Conservation (phyloP, 257 asterid species). For the Orobanche coerulescens region DNA sequence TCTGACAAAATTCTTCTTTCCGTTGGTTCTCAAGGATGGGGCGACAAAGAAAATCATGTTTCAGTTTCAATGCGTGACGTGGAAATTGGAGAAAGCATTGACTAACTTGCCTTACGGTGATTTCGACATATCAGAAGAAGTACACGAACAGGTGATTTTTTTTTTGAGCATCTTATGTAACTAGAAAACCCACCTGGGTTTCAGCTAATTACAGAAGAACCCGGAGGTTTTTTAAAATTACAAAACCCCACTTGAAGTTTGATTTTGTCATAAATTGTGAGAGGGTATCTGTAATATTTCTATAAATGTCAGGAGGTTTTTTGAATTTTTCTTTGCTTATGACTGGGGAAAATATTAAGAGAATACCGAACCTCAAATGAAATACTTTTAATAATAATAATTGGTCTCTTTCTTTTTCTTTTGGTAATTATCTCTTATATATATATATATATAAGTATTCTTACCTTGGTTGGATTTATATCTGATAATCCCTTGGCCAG, state of each 20-base stretch:
- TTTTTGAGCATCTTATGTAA: constrained; percentile 19
- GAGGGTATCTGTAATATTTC: too few relatives aligned
- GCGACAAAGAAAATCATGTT: constrained; percentile 49
- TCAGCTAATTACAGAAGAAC: too few relatives aligned
- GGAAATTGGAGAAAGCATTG: constrained; percentile 78
- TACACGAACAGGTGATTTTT: constrained; percentile 73
- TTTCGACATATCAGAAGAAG: constrained; percentile 88
- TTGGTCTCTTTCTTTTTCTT: too few relatives aligned
- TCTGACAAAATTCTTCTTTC: constrained; percentile 24
- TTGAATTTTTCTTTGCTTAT: too few relatives aligned
- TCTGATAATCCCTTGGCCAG: constrained; percentile 37
- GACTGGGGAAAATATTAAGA: too few relatives aligned
- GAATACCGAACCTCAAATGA: too few relatives aligned
- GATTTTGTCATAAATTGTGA: too few relatives aligned
- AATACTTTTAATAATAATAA: too few relatives aligned
- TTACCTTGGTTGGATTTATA: not conserved
- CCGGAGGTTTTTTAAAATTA: too few relatives aligned
- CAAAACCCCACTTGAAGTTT: too few relatives aligned
- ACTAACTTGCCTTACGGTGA: constrained; percentile 51
- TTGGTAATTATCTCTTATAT: not conserved
- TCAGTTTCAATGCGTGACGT: constrained; percentile 84
- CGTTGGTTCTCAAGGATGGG: constrained; percentile 46
- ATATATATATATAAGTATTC: not conserved
- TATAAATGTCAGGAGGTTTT: too few relatives aligned
- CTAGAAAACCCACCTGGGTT: too few relatives aligned